phyloP scores from a whole-genome alignment of 2,329 filamentous ascomycete species.

The Aureobasidium subglaciale region DNA sequence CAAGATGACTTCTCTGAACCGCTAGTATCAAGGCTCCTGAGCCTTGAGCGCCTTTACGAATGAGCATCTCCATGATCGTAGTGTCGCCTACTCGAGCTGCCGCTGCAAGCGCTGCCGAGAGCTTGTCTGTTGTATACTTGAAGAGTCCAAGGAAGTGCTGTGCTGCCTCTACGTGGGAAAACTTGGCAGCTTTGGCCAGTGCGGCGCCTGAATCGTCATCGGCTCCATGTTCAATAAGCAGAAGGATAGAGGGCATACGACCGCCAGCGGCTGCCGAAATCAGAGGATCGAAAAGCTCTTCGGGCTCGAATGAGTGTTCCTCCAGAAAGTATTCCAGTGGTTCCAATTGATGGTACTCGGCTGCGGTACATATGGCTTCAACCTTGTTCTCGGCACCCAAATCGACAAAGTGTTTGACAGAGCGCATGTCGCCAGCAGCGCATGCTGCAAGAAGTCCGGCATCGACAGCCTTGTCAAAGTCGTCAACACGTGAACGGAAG shows the following conservation, averaged over 20 bases:
- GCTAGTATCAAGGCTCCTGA: neutral
- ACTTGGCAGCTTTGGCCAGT: conserved; percentile 8
- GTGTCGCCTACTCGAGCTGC: conserved; percentile 4
- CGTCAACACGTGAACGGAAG: neutral
- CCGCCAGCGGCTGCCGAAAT: neutral
- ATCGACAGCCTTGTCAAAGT: conserved; percentile 6
- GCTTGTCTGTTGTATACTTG: conserved; percentile 1
- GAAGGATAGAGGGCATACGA: neutral
- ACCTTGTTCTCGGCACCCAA: conserved; percentile 4
- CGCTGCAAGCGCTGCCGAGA: neutral
- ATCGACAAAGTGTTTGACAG: neutral
- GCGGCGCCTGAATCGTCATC: conserved; percentile 3
- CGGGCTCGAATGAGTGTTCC: neutral
- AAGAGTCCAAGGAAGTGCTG: neutral
- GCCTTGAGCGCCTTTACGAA: neutral
- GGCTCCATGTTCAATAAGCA: conserved; percentile 3
- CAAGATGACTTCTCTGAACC: conserved; percentile 1
- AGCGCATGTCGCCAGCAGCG: conserved; percentile 8
- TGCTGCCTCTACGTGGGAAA: neutral
- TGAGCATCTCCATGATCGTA: neutral
- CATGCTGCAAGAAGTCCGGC: neutral
- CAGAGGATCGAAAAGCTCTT: neutral
- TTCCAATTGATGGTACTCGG: conserved; percentile 9
- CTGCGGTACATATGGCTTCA: conserved; percentile 3
- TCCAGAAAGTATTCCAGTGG: conserved; percentile 5